Conservation (phyloP, 129 eudicot genomes). For the Flaveria trinervia region DNA sequence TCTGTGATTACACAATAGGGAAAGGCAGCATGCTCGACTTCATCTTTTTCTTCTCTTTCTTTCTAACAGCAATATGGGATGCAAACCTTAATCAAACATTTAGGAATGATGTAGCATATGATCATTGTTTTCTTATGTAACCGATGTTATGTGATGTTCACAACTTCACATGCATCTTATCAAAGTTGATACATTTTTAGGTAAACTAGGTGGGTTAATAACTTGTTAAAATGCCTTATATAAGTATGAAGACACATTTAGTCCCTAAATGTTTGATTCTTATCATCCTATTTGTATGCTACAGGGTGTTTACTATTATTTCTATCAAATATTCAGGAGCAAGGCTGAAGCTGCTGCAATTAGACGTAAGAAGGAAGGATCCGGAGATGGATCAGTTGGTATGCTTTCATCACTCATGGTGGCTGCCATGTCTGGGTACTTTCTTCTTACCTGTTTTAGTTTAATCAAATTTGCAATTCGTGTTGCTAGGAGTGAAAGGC, state of each 20-base stretch:
- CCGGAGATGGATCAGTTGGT: constrained; percentile 98
- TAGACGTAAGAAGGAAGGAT: constrained; percentile 66
- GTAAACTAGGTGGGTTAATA: constrained; percentile 1
- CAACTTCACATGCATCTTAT: constrained; percentile 9
- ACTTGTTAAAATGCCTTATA: constrained; percentile 14
- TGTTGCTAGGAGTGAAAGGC: constrained; percentile 10
- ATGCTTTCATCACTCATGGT: constrained; percentile 97
- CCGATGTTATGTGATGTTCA: neutral
- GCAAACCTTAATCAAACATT: neutral
- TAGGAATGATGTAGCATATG: neutral
- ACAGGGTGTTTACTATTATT: constrained; percentile 99
- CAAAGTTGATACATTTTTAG: constrained; percentile 4
- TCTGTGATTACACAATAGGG: neutral
- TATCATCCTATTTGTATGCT: constrained; percentile 43
- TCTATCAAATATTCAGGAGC: constrained; percentile 99
- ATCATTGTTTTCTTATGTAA: constrained; percentile 16
- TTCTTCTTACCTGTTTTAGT: constrained; percentile 6
- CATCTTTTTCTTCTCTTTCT: constrained; percentile 6
- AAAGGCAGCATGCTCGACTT: constrained; percentile 14
- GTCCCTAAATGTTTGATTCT: constrained; percentile 38
- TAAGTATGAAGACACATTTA: constrained; percentile 6
- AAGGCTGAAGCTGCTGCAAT: constrained; percentile 82
- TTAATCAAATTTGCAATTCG: neutral
- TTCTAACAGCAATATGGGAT: neutral
- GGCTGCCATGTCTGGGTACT: constrained; percentile 96